These are phyloP conservation scores for Colletotrichum sp. DNA, from an alignment of 2,329 filamentous ascomycete species.

Conservation along the genomic window DNA sequence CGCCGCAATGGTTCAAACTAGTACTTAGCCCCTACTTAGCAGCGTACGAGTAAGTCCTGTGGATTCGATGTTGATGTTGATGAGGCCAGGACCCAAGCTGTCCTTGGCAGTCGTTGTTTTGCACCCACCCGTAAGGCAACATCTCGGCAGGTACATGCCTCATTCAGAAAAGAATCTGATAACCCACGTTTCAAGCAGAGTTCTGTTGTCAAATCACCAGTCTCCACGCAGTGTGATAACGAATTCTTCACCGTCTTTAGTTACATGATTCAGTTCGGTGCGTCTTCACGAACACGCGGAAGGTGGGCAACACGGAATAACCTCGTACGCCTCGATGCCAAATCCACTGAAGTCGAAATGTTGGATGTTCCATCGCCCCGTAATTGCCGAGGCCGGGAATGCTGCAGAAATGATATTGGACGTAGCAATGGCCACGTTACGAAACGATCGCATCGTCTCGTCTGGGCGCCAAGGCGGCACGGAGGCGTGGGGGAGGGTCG, in stretches of 20 bases:
- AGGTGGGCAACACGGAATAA: background rate
- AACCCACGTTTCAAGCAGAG: background rate
- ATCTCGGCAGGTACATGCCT: background rate
- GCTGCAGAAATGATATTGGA: background rate
- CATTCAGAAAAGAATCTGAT: background rate
- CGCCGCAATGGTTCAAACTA: background rate
- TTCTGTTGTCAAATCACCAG: background rate
- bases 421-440: background rate
- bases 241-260: background rate
- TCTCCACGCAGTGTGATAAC: background rate
- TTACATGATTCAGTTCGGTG: background rate
- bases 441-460: background rate
- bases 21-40: background rate
- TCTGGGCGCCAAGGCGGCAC: background rate
- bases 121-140: background rate
- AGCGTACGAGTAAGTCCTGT: background rate
- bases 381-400: background rate
- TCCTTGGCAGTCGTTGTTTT: background rate
- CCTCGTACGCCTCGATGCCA: background rate
- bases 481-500: background rate
- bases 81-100: background rate
- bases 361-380: background rate
- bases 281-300: background rate
- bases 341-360: background rate
- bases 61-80: background rate